Evolutionary conservation across 1,284 basidiomycete species (phyloP), one percentile per base, ranked within the genome.

Genomic region (Apiotrichum akiyoshidainum): DNA sequence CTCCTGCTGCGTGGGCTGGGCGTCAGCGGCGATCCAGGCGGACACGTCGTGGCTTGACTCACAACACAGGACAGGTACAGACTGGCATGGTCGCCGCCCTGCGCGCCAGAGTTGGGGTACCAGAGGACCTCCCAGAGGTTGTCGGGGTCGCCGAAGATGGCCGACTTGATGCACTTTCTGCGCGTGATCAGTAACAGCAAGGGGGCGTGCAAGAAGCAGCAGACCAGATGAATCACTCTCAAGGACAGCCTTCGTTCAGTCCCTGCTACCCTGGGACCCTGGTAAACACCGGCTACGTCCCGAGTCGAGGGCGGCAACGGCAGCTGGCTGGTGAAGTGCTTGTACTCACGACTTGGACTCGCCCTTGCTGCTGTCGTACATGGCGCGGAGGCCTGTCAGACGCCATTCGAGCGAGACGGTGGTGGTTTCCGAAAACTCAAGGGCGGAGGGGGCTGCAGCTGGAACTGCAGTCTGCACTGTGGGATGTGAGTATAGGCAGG

Each of bases 31-130:
- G 16, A 34, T 26, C n/a, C 46, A 47, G 4, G 21, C 31, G 10
- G 46, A 47, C 14, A 26, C 22, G n/a, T 13, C 33, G 14, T 3
- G 31, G 14, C 31, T 34, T 13, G 16, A 79, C 84, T 59, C 64
- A 89, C 88, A 79, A 90, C 87, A 65, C 88, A 90, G 9, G 87
- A 87, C 34, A 92, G 80, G 72, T 90, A 91, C 52, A 92, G 70
- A 69, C 87, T 89, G 33, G 89, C 81, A 66, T 82, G 86, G 64
- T 83, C 75, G n/a, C 73, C 71, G 22, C 68, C 71, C 55, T 79
- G 78, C 31, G 81, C 83, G 0, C 88, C 89, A 46, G 87, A 86
- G 72, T 91, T 91, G 9, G 89, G 83, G 71, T 90, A 91, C 75
- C 90, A 90, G 48, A 92, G 72, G 46, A 90, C 85, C 84, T 90